Conservation (phyloP, 768 basidiomycete species). For the Naganishia kalamii region DNA sequence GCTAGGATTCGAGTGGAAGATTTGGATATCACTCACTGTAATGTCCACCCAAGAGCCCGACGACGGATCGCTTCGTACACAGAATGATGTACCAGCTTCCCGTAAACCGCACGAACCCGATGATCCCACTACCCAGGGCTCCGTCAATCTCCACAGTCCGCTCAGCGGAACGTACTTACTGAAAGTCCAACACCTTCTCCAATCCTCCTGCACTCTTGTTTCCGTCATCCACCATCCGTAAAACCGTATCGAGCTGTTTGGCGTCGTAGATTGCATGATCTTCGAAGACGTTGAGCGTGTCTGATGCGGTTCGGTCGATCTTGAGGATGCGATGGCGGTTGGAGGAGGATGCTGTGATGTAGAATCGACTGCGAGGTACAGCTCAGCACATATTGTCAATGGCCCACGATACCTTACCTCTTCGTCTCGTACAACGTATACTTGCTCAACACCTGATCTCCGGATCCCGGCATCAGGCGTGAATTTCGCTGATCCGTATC, state of each 20-base stretch:
- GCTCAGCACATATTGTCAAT: background rate
- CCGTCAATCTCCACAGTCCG: background rate
- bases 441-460: conserved; percentile 57
- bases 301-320: conserved; percentile 72
- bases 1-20: background rate
- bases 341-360: conserved; percentile 80
- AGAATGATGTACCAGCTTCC: conserved; percentile 94
- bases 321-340: conserved; percentile 86
- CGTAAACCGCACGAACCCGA: conserved; percentile 85
- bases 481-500: background rate
- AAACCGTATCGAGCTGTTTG: conserved; percentile 79
- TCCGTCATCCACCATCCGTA: conserved; percentile 93
- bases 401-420: conserved; percentile 36
- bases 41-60: conserved; percentile 88
- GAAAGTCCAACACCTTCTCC: conserved; percentile 65
- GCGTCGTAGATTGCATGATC: conserved; percentile 83
- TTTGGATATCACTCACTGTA: conserved; percentile 51
- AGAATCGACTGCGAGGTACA: conserved; percentile 60
- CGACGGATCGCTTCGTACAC: conserved; percentile 81
- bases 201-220: conserved; percentile 83
- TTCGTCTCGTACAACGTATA: conserved; percentile 91
- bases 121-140: conserved; percentile 35
- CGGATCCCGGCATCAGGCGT: background rate
- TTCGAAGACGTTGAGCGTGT: conserved; percentile 70
- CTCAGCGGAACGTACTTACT: conserved; percentile 63